phyloP scores from a whole-genome alignment of 495 filamentous ascomycete genomes.

The Tuber calosporum region DNA sequence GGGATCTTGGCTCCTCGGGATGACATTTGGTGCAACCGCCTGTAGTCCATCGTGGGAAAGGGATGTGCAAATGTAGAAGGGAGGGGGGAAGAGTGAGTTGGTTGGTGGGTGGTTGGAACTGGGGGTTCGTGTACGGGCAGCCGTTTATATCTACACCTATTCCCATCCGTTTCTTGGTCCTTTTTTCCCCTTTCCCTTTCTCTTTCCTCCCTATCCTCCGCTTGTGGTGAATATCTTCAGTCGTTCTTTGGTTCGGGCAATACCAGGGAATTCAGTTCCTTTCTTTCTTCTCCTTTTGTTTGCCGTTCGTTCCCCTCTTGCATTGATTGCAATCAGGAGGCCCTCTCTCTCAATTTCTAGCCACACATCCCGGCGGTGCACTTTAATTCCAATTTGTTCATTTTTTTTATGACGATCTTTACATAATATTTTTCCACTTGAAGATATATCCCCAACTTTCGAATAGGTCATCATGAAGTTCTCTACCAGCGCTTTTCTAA shows the following conservation, averaged over 20 bases:
- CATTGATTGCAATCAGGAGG: constrained; percentile 23
- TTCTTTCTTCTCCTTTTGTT: constrained; percentile 12
- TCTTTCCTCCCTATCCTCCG: constrained; percentile 7
- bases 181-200: constrained; percentile 8
- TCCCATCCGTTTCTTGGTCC: constrained; percentile 11
- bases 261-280: constrained; percentile 12
- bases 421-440: constrained; percentile 7
- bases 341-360: constrained; percentile 11
- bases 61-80: constrained; percentile 7
- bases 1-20: background rate
- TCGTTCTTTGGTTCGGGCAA: constrained; percentile 19
- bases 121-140: background rate
- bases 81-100: background rate
- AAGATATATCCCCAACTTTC: constrained; percentile 1
- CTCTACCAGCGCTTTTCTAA: constrained; percentile 12
- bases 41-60: constrained; percentile 9
- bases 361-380: constrained; percentile 18
- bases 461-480: constrained; percentile 22
- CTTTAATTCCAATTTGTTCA: constrained; percentile 19
- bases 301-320: constrained; percentile 32
- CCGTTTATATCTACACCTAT: constrained; percentile 30
- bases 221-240: constrained; percentile 9
- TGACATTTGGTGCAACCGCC: background rate
- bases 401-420: background rate
- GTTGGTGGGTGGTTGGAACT: constrained; percentile 4